Evolutionary conservation across 164 flowering plant genomes (phyloP), one percentile per base, ranked within the genome.

Genomic region (Annona squamosa): DNA sequence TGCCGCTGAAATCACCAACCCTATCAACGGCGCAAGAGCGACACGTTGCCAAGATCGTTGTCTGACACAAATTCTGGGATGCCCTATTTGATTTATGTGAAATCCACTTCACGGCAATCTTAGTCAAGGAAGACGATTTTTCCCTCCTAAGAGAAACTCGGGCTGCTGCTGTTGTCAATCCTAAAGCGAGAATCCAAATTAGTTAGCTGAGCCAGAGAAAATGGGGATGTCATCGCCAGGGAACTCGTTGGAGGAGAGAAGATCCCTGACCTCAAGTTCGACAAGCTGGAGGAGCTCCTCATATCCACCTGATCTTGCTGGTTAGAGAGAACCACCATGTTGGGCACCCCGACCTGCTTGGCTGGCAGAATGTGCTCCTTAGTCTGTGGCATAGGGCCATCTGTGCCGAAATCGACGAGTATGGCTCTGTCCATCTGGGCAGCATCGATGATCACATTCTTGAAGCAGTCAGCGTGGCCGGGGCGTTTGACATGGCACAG

Each of bases 321-420:
- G 74, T 82, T 79, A 41, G 79, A 63, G 72, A 82, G 79, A 4
- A 82, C 82, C 5, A 82, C 84, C 84, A 79, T 79, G 43, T 77
- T 82, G 46, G 84, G 84, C 12, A 81, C 84, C 3, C 81, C 84
- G 4, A 81, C 84, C 76, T 81, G 84, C 74, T 81, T 81, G 18
- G 84, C 84, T 1, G 79, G 75, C 0, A 81, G 67, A 17, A 81
- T 81, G 73, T 81, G 83, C 66, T 81, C 83, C 68, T 26, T 26
- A 26, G 37, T 26, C 37, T 26, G 37, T 26, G 37, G 37, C 37
- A 26, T 26, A 1, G 37, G 83, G 0, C 81, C 83, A 37, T 81
- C 83, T 0, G 83, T 81, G 6, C 83, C 83, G 26, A 81, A 81
- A 19, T 73, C 81, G 9, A 81, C 83, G 4, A 80, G 76, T 18